These are phyloP conservation scores for Nemania sp. DNA, from an alignment of 2,329 filamentous ascomycete species.

Conservation along the genomic window DNA sequence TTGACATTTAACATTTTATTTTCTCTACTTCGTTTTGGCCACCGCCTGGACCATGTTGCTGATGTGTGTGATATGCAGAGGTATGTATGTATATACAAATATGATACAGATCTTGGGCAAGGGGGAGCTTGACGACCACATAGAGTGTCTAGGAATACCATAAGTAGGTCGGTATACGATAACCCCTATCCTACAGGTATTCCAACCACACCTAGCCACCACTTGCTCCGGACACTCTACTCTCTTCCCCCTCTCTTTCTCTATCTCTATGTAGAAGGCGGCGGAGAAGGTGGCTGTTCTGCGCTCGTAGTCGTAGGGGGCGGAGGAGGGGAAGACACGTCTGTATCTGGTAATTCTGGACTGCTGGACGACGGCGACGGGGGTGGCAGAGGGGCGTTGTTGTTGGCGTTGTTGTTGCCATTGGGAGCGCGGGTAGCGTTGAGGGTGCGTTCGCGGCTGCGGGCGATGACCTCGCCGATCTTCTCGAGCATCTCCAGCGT, in stretches of 20 bases:
- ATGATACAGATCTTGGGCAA: constrained; percentile 33
- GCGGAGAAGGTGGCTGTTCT: no score
- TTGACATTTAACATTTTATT: no score
- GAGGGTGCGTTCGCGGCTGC: constrained; percentile 51
- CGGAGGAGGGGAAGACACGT: constrained; percentile 20
- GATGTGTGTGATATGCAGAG: constrained; percentile 4
- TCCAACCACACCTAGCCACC: constrained; percentile 8
- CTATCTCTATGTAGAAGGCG: constrained; percentile 9
- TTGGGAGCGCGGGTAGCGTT: constrained; percentile 40
- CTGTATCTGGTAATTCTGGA: constrained; percentile 4
- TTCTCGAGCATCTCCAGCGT: constrained; percentile 62
- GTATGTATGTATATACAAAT: constrained; percentile 35
- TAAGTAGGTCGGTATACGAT: no score
- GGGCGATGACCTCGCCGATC: constrained; percentile 64
- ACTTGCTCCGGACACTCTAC: not conserved
- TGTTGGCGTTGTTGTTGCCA: not conserved
- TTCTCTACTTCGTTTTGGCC: not conserved
- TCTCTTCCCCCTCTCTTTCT: not conserved
- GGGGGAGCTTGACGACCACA: not conserved
- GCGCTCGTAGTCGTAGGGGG: no score
- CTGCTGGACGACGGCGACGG: no score
- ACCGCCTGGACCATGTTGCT: not conserved
- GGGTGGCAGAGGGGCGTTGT: constrained; percentile 32
- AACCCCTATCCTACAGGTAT: no score
- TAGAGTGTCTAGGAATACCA: no score